phyloP scores from a whole-genome alignment of 371 early-diverging fungal species.

The Gilbertella persicaria region DNA sequence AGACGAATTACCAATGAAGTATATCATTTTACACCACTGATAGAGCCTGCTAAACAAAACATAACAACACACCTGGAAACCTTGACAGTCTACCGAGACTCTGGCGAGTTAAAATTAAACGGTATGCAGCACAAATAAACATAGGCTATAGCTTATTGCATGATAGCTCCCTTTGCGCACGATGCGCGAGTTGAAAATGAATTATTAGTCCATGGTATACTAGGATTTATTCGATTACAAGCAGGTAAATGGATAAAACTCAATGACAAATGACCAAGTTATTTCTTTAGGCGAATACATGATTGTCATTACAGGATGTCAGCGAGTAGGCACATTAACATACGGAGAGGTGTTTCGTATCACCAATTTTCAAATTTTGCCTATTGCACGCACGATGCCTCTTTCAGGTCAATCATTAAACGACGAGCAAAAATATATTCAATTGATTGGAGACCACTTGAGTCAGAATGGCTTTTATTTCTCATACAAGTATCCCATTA shows the following conservation, averaged over 20 bases:
- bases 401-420: conserved; percentile 31
- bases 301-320: conserved; percentile 83
- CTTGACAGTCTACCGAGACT: conserved; percentile 37
- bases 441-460: conserved; percentile 68
- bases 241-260: conserved; percentile 51
- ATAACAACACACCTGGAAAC: conserved; percentile 16
- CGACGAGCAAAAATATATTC: conserved; percentile 78
- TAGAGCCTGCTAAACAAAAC: conserved; percentile 34
- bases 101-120: conserved; percentile 38
- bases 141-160: background rate
- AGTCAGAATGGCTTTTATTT: conserved; percentile 73
- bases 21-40: conserved; percentile 42
- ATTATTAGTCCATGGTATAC: conserved; percentile 56
- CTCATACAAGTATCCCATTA: conserved; percentile 82
- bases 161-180: conserved; percentile 26
- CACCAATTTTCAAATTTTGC: conserved; percentile 69
- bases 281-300: conserved; percentile 51
- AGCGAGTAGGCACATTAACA: conserved; percentile 63
- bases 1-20: conserved; percentile 36
- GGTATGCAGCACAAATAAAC: conserved; percentile 23
- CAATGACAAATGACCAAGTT: background rate
- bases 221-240: conserved; percentile 76
- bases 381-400: conserved; percentile 55
- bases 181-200: conserved; percentile 22
- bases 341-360: conserved; percentile 74